phyloP scores from a whole-genome alignment of 306 rosid species.

The Inga oerstediana region DNA sequence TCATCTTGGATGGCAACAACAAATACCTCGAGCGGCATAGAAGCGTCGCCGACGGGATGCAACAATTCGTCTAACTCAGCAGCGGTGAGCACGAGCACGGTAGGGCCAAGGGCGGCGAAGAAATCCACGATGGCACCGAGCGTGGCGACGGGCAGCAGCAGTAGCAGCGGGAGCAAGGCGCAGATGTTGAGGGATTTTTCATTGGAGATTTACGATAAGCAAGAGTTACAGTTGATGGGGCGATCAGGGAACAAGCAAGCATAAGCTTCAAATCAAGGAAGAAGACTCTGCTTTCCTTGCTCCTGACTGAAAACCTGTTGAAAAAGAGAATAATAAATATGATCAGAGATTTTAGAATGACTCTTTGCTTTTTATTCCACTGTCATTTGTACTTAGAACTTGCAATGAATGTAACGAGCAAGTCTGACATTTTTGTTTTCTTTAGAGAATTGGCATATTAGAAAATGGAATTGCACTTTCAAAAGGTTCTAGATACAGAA shows the following conservation, averaged over 20 bases:
- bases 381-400: background rate
- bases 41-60: slow-evolving; percentile 32
- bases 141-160: background rate
- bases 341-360: background rate
- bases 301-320: background rate
- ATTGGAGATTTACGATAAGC: slow-evolving; percentile 37
- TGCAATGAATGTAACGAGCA: slow-evolving; percentile 1
- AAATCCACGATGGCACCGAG: slow-evolving; percentile 64
- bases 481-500: background rate
- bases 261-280: background rate
- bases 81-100: slow-evolving; percentile 47
- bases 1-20: slow-evolving; percentile 36
- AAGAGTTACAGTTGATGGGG: slow-evolving; percentile 37
- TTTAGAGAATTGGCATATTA: background rate
- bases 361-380: background rate
- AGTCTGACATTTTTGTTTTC: background rate
- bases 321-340: slow-evolving; percentile 7
- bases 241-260: slow-evolving; percentile 16
- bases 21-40: slow-evolving; percentile 17
- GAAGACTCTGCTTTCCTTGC: background rate
- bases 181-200: slow-evolving; percentile 38
- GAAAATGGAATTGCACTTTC: background rate
- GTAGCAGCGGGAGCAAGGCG: slow-evolving; percentile 6
- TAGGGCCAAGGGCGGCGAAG: slow-evolving; percentile 54
- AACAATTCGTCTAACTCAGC: slow-evolving; percentile 22